A percentile compares a stretch with the other conserved stretches of the same genome.
phyloP scores from a whole-genome alignment of 352 stramenopile species.

The Discostella stelligera region DNA sequence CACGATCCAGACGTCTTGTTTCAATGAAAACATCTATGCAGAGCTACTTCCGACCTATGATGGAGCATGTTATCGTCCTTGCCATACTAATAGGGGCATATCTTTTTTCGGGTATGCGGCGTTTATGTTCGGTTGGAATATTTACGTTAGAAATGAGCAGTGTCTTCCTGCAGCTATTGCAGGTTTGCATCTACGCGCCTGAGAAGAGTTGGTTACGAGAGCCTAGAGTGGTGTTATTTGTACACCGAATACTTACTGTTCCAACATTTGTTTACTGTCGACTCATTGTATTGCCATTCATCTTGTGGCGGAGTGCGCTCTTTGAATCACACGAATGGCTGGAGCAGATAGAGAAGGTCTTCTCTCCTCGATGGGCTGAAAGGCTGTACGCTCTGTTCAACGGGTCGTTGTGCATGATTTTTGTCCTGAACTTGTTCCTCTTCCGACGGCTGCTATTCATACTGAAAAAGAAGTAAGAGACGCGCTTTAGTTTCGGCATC shows the following conservation, averaged over 20 bases:
- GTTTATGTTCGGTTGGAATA: constrained; percentile 67
- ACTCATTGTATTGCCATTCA: constrained; percentile 71
- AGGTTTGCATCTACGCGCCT: constrained; percentile 72
- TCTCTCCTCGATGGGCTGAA: constrained; percentile 50
- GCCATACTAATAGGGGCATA: constrained; percentile 59
- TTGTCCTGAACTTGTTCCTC: constrained; percentile 62
- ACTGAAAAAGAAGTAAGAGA: too few relatives aligned
- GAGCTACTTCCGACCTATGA: constrained; percentile 55
- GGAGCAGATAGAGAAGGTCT: constrained; percentile 72
- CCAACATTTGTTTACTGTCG: constrained; percentile 68
- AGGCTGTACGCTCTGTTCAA: constrained; percentile 56
- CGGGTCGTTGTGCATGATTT: constrained; percentile 56
- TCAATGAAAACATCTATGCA: constrained; percentile 55
- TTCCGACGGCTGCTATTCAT: constrained; percentile 57
- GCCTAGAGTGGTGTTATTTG: constrained; percentile 28
- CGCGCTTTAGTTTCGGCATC: too few relatives aligned
- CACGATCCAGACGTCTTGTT: constrained; percentile 12
- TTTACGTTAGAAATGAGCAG: constrained; percentile 72
- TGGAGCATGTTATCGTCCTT: constrained; percentile 66
- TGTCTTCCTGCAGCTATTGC: constrained; percentile 69
- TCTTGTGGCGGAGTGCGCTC: constrained; percentile 63
- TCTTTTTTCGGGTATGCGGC: constrained; percentile 65
- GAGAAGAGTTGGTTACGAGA: constrained; percentile 31
- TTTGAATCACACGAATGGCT: constrained; percentile 76
- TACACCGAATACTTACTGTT: constrained; percentile 64